A percentile compares a stretch with the other conserved stretches of the same genome.
These are phyloP conservation scores for Lagenidium sp. DNA, from an alignment of 352 stramenopile species.

Conservation along the genomic window DNA sequence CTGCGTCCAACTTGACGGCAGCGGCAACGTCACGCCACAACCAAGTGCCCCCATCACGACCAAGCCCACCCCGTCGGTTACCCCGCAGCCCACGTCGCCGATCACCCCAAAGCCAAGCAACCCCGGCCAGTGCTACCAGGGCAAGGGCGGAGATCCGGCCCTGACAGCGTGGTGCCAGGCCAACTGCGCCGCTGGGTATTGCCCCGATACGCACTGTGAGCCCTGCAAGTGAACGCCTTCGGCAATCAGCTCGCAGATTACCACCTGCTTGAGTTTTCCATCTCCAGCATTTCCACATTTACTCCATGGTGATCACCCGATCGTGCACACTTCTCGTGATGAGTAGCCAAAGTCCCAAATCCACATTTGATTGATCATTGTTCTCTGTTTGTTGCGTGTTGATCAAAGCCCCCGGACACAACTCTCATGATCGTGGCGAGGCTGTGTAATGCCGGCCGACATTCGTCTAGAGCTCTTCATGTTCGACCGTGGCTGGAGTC, in stretches of 20 bases:
- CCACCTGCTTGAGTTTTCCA: too few relatives aligned
- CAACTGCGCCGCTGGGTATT: conserved; percentile 19
- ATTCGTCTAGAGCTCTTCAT: conserved; percentile 15
- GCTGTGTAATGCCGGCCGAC: too few relatives aligned
- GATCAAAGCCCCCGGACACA: too few relatives aligned
- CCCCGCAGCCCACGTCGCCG: background rate
- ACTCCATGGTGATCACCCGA: too few relatives aligned
- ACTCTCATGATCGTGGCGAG: too few relatives aligned
- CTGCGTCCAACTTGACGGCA: conserved; percentile 31
- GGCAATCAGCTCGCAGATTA: too few relatives aligned
- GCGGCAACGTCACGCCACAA: background rate
- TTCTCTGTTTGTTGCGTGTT: too few relatives aligned
- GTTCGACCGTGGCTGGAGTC: background rate
- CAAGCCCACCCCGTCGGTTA: background rate
- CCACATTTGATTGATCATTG: too few relatives aligned
- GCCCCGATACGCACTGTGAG: conserved; percentile 17
- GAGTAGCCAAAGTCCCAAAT: too few relatives aligned
- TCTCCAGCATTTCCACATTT: too few relatives aligned
- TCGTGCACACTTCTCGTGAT: too few relatives aligned
- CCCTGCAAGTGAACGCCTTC: too few relatives aligned
- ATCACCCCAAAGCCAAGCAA: background rate
- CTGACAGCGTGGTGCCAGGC: conserved; percentile 17
- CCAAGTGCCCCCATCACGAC: background rate
- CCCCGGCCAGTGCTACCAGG: conserved; percentile 9
- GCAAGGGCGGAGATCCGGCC: conserved; percentile 9